A percentile compares a stretch with the other conserved stretches of the same genome.
These are phyloP conservation scores for Pinus taeda DNA, from an alignment of 75 land plant genomes.

Conservation along the genomic window DNA sequence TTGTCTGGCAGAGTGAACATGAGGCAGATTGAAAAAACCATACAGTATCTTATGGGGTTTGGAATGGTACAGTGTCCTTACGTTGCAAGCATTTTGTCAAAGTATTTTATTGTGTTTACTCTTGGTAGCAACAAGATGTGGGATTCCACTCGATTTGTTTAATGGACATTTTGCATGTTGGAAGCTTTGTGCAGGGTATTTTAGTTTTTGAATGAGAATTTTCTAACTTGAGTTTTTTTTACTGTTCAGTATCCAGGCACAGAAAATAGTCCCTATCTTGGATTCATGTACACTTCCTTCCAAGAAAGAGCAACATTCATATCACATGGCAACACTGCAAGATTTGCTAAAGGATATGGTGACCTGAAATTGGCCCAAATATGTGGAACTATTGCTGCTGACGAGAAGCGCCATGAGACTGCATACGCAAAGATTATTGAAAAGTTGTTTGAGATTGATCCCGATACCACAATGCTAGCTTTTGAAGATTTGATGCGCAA, in stretches of 20 bases:
- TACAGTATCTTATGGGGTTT: constrained; percentile 43
- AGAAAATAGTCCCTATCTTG: constrained; percentile 53
- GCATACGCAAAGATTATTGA: constrained; percentile 57
- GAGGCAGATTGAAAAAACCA: constrained; percentile 44
- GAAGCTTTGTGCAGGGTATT: not conserved
- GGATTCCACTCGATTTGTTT: not conserved
- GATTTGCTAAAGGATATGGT: constrained; percentile 49
- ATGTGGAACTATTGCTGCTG: constrained; percentile 50
- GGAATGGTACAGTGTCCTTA: constrained; percentile 33
- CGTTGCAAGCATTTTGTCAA: not conserved
- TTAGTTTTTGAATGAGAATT: not conserved
- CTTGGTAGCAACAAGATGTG: not conserved
- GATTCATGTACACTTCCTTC: constrained; percentile 52
- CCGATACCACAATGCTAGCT: constrained; percentile 41
- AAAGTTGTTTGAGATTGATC: constrained; percentile 59
- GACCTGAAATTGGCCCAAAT: constrained; percentile 49
- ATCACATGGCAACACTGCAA: constrained; percentile 63
- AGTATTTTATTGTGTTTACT: too few relatives aligned
- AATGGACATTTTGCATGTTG: not conserved
- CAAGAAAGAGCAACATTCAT: constrained; percentile 49
- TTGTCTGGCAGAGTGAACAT: constrained; percentile 53
- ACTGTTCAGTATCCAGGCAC: constrained; percentile 28
- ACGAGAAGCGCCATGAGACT: constrained; percentile 44
- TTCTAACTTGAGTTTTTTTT: not conserved
- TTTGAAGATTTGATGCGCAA: constrained; percentile 62